Evolutionary conservation across 768 basidiomycete species (phyloP).

Genomic region (Kondoa malvinella): DNA sequence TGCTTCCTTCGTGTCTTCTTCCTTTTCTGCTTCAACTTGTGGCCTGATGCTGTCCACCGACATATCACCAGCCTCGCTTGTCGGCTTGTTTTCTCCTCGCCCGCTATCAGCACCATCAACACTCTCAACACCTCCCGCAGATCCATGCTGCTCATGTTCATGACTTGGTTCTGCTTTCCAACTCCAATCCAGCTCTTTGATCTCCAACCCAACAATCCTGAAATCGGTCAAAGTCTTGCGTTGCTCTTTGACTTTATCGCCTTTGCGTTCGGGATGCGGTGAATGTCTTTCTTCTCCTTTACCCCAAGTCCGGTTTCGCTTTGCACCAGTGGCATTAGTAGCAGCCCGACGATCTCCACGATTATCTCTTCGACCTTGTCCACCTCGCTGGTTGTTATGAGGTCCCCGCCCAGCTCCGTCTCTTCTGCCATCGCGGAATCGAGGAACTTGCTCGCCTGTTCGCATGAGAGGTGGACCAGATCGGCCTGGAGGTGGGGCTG

Average conservation of each 20-base stretch:
- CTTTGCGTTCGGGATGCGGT: too few species aligned
- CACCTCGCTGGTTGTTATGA: background rate
- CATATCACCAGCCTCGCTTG: background rate
- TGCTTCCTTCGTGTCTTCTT: background rate
- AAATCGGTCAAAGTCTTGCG: slow-evolving; percentile 84
- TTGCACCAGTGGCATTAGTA: background rate
- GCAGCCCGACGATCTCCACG: background rate
- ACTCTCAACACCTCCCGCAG: too few species aligned
- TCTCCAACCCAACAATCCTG: slow-evolving; percentile 80
- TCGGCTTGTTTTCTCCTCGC: background rate
- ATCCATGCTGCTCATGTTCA: background rate
- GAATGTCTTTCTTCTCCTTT: background rate
- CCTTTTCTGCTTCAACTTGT: background rate
- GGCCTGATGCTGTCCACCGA: background rate
- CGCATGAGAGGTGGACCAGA: background rate
- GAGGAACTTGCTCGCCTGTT: background rate
- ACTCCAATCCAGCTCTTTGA: slow-evolving; percentile 63
- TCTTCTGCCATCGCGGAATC: background rate
- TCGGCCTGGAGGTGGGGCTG: too few species aligned
- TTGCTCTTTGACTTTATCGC: background rate
- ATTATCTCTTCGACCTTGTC: background rate
- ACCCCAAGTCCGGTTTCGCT: background rate
- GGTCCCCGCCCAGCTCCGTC: background rate
- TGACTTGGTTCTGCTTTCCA: slow-evolving; percentile 38
- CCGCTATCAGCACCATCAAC: too few species aligned